Conservation (phyloP, 2,329 filamentous ascomycete genomes). For the Exophiala lecanii-corni region DNA sequence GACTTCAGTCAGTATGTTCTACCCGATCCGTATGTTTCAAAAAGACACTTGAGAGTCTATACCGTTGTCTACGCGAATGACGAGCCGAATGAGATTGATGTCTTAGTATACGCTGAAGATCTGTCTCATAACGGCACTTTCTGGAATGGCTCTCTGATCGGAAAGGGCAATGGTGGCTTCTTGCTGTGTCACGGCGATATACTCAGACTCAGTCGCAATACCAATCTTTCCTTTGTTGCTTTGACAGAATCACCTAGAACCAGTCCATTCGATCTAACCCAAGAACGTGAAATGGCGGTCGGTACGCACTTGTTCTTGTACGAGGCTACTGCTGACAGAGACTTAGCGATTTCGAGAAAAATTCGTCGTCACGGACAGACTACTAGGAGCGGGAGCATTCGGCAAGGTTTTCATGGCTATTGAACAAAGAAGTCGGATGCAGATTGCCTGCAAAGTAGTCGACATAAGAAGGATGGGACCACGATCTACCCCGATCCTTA, state of each 20-base stretch:
- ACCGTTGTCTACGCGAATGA: conserved; percentile 39
- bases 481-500: conserved; percentile 5
- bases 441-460: conserved; percentile 45
- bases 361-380: conserved; percentile 36
- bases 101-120: conserved; percentile 42
- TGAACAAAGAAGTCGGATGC: conserved; percentile 28
- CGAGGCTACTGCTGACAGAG: conserved; percentile 10
- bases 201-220: conserved; percentile 28
- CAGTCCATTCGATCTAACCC: conserved; percentile 27
- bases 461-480: conserved; percentile 32
- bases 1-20: conserved; percentile 35
- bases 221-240: conserved; percentile 26
- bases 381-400: conserved; percentile 40
- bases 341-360: conserved; percentile 31
- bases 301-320: conserved; percentile 3
- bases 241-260: conserved; percentile 5
- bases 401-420: conserved; percentile 42
- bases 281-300: conserved; percentile 35
- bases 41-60: conserved; percentile 41
- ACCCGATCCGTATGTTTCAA: conserved; percentile 35
- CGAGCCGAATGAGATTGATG: conserved; percentile 33
- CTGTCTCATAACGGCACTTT: conserved; percentile 38
- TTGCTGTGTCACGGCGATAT: conserved; percentile 38
- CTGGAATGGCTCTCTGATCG: conserved; percentile 37
- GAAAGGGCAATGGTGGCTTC: conserved; percentile 31